Evolutionary conservation across 164 flowering plant species (phyloP).

Genomic region (Umbilicus rupestris): DNA sequence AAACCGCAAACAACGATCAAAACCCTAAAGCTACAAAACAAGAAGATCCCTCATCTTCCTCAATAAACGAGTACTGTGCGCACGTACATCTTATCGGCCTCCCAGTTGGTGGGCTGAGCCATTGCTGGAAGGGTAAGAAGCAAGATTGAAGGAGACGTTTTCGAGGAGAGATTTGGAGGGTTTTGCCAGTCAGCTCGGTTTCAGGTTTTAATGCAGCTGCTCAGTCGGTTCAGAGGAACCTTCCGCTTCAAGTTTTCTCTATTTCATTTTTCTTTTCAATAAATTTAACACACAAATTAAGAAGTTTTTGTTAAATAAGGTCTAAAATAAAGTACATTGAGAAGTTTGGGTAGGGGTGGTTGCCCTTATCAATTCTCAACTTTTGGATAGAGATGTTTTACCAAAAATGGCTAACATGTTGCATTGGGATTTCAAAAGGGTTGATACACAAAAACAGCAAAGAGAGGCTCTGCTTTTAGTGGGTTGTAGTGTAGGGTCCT

Average conservation of each 20-base stretch:
- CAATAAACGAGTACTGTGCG: neutral
- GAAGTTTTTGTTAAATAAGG: too few relatives aligned
- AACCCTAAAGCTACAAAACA: neutral
- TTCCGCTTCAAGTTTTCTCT: neutral
- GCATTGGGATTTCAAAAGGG: neutral
- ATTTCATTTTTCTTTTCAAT: neutral
- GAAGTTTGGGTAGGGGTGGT: too few relatives aligned
- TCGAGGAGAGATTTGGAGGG: neutral
- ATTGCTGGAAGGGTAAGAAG: neutral
- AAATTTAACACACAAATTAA: too few relatives aligned
- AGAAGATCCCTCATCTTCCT: neutral
- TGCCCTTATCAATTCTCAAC: too few relatives aligned
- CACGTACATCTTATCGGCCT: conserved; percentile 5
- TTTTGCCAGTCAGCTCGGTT: neutral
- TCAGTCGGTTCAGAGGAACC: neutral
- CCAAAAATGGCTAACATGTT: neutral
- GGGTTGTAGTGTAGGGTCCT: neutral
- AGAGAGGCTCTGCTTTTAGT: neutral
- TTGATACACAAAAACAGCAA: neutral
- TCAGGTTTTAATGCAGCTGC: neutral
- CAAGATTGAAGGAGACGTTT: neutral
- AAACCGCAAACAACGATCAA: neutral
- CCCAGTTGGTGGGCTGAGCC: neutral
- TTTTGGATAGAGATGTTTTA: conserved; percentile 4
- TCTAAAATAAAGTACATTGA: too few relatives aligned